Conservation (phyloP, 2,329 filamentous ascomycete genomes). For the Curvularia verruculosa region DNA sequence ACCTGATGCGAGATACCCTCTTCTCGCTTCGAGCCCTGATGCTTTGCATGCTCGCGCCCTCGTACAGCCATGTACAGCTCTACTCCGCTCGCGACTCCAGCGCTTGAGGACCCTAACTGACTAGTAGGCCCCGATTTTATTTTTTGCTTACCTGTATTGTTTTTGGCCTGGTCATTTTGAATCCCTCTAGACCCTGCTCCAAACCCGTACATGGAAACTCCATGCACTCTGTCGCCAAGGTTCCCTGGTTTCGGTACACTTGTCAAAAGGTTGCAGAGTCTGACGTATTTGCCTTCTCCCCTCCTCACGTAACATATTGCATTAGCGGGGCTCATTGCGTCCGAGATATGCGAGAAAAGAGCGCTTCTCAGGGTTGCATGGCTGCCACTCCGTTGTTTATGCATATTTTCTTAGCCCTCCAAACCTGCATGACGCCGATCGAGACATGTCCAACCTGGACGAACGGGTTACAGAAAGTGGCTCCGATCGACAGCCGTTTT, state of each 20-base stretch:
- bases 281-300: conserved; percentile 40
- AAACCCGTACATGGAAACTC: conserved; percentile 22
- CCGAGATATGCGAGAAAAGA: conserved; percentile 34
- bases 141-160: conserved; percentile 18
- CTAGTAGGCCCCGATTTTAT: conserved; percentile 36
- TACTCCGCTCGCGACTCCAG: conserved; percentile 48
- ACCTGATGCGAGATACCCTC: conserved; percentile 40
- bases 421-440: conserved; percentile 41
- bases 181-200: conserved; percentile 30
- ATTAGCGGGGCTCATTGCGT: conserved; percentile 39
- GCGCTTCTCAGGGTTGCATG: conserved; percentile 25
- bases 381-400: conserved; percentile 43
- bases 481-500: conserved; percentile 44
- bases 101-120: conserved; percentile 36
- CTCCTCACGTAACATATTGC: conserved; percentile 42
- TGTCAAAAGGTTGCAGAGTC: conserved; percentile 38
- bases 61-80: conserved; percentile 46
- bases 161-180: conserved; percentile 30
- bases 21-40: conserved; percentile 42
- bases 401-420: conserved; percentile 40
- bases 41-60: conserved; percentile 40
- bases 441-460: conserved; percentile 43
- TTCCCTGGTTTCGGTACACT: conserved; percentile 35
- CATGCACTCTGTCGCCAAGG: conserved; percentile 39
- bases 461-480: conserved; percentile 39